phyloP scores from a whole-genome alignment of 306 rosid species.

The Rubus idaeus region DNA sequence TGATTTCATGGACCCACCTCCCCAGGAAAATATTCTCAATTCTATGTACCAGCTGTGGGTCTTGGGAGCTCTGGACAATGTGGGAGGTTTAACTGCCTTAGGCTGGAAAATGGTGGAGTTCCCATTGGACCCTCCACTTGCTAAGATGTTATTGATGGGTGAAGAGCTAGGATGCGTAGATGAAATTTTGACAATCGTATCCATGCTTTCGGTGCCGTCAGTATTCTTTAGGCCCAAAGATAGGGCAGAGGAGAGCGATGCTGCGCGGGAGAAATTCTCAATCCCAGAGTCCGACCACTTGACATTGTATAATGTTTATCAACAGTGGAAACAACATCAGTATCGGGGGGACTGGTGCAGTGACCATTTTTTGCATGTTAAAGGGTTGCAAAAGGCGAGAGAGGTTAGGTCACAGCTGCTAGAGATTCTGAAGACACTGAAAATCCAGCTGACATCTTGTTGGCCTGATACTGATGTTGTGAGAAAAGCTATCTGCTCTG shows the following conservation, averaged over 20 bases:
- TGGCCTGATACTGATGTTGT: conserved; percentile 81
- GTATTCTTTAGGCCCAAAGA: conserved; percentile 96
- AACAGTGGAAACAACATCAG: conserved; percentile 91
- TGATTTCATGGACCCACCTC: conserved; percentile 98
- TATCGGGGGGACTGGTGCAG: conserved; percentile 95
- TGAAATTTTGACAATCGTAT: conserved; percentile 83
- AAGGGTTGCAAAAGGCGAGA: conserved; percentile 87
- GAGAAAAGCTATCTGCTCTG: conserved; percentile 85
- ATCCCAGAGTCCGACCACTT: conserved; percentile 93
- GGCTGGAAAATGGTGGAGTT: conserved; percentile 99
- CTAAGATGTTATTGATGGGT: conserved; percentile 94
- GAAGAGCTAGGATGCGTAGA: conserved; percentile 71
- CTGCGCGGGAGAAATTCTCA: conserved; percentile 82
- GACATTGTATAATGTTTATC: conserved; percentile 81
- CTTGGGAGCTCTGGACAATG: conserved; percentile 91
- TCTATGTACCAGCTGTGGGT: conserved; percentile 99
- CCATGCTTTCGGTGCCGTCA: conserved; percentile 96
- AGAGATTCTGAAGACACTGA: conserved; percentile 76
- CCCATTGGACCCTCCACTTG: conserved; percentile 96
- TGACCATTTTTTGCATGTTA: conserved; percentile 87
- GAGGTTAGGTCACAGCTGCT: conserved; percentile 89
- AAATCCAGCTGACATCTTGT: conserved; percentile 62
- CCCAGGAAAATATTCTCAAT: conserved; percentile 89
- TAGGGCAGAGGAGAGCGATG: conserved; percentile 94
- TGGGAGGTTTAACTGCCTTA: conserved; percentile 71